Evolutionary conservation across 192 early-diverging fungal species (phyloP), one percentile per base, ranked within the genome.

Genomic region (Dissophora ornata): DNA sequence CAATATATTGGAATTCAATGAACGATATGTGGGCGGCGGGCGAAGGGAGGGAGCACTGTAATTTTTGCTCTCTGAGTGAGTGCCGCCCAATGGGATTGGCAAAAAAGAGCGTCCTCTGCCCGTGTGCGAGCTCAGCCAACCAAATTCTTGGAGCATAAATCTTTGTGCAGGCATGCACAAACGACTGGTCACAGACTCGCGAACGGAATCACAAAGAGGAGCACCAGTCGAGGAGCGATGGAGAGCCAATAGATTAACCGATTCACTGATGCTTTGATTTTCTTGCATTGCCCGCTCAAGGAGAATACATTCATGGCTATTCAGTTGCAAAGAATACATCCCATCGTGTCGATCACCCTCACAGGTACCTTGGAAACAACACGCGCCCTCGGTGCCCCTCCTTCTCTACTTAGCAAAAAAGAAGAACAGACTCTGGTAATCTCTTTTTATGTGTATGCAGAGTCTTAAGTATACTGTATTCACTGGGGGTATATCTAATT

Each of bases 161-260:
- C 9, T 28, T 33, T 24, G 6, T 4, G 25, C n/a, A 51, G 30
- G 68, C 68, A 70, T 70, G 68, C 68, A 24, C 57, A 70, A 70
- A 70, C 59, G 68, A 70, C 68, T 70, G 68, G 68, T 24, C 58
- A 56, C 33, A 51, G 52, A 55, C 42, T 40, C 68, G 49, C 68
- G 45, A 28, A 13, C 49, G n/a, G 3, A 44, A 60, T 69, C 56
- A 40, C 25, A 15, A 40, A 41, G 32, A 25, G 40, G 15, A 22
- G 29, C 9, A 19, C 18, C 21, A 28, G 1, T 51, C 41, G 44
- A 25, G 11, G 22, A 22, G 47, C 24, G 30, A 46, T 21, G 51
- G 26, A 67, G 53, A 48, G 62, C 57, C 57, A 60, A 60, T 60
- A 25, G 44, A 47, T 60, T 60, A 18, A 16, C 4, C 48, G 48